phyloP scores from a whole-genome alignment of 164 flowering plant species.

The Kingdonia uniflora region DNA sequence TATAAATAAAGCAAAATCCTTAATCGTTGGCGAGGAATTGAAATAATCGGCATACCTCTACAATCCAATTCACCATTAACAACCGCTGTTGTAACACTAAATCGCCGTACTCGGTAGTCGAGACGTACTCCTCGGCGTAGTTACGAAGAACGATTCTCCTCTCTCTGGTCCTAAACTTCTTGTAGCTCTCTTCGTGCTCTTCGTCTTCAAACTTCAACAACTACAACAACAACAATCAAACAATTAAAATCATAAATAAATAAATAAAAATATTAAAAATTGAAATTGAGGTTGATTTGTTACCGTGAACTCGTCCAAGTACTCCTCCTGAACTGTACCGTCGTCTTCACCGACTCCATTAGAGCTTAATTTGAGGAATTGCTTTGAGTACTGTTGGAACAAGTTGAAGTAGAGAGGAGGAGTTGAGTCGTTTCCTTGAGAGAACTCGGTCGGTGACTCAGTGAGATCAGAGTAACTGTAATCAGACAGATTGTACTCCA shows the following conservation, averaged over 20 bases:
- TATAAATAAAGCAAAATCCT: too few species aligned
- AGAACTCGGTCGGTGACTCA: slow-evolving; percentile 55
- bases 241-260: neutral
- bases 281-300: neutral
- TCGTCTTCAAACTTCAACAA: slow-evolving; percentile 45
- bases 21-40: too few species aligned
- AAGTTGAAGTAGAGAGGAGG: slow-evolving; percentile 19
- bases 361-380: neutral
- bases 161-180: slow-evolving; percentile 55
- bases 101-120: slow-evolving; percentile 40
- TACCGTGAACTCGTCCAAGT: slow-evolving; percentile 27
- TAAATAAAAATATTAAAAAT: neutral
- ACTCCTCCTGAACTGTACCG: slow-evolving; percentile 14
- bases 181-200: slow-evolving; percentile 68
- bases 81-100: slow-evolving; percentile 53
- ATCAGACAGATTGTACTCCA: neutral
- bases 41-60: slow-evolving; percentile 73
- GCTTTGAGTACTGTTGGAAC: neutral
- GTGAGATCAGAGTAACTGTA: slow-evolving; percentile 18
- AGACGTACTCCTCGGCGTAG: slow-evolving; percentile 35
- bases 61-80: slow-evolving; percentile 73
- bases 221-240: slow-evolving; percentile 16
- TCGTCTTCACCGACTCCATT: slow-evolving; percentile 6
- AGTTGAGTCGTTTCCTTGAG: slow-evolving; percentile 34
- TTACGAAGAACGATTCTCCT: slow-evolving; percentile 34